phyloP scores from a whole-genome alignment of 352 stramenopile species.

The Thraustotheca clavata region DNA sequence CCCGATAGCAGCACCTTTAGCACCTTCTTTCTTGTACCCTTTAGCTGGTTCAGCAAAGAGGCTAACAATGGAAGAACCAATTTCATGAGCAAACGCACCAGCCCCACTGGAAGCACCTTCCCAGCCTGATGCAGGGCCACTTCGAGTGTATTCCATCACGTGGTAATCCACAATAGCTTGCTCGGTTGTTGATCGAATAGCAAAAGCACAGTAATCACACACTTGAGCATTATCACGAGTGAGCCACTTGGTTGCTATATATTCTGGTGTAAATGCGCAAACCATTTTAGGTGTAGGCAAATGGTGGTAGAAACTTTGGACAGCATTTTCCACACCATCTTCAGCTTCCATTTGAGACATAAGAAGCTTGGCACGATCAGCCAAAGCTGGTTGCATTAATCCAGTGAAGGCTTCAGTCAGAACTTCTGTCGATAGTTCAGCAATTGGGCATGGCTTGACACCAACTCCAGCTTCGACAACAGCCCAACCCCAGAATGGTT shows the following conservation, averaged over 20 bases:
- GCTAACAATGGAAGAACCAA: constrained; percentile 51
- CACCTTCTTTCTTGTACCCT: constrained; percentile 48
- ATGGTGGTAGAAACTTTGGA: constrained; percentile 77
- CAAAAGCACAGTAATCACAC: constrained; percentile 48
- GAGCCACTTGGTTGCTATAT: constrained; percentile 47
- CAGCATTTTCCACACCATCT: constrained; percentile 74
- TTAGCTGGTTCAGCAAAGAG: constrained; percentile 46
- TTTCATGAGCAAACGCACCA: constrained; percentile 51
- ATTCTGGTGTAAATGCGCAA: constrained; percentile 48
- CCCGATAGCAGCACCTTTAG: constrained; percentile 49
- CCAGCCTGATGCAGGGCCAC: constrained; percentile 43
- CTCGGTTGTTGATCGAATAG: constrained; percentile 33
- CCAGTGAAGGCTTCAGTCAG: constrained; percentile 66
- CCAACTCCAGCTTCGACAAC: constrained; percentile 73
- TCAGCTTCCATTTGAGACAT: constrained; percentile 61
- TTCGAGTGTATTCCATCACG: constrained; percentile 48
- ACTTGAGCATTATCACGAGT: constrained; percentile 41
- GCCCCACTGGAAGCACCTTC: constrained; percentile 42
- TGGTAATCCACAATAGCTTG: constrained; percentile 52
- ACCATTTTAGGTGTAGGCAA: constrained; percentile 83
- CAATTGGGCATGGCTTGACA: constrained; percentile 76
- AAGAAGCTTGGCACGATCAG: constrained; percentile 38
- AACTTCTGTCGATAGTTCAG: constrained; percentile 70
- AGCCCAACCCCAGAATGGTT: constrained; percentile 90
- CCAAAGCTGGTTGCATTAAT: constrained; percentile 44